Evolutionary conservation across 2,329 filamentous ascomycete genomes (phyloP), one percentile per base, ranked within the genome.

Genomic region (Rhexocercosporidium sp.): DNA sequence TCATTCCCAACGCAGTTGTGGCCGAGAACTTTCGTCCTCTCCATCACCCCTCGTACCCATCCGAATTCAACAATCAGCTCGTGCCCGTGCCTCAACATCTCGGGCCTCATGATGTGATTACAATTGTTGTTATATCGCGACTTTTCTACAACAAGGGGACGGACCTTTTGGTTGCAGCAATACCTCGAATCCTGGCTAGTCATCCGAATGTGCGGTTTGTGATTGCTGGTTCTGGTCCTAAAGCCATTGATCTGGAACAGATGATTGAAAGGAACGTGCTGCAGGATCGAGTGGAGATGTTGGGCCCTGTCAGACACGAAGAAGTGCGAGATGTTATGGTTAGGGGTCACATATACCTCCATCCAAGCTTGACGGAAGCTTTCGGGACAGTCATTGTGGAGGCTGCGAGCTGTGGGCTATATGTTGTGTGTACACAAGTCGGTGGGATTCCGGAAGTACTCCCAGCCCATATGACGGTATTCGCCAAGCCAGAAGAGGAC

Each of bases 131-230:
- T 22, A 97, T 99, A 69, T 97, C 94, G 9, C 93, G 96, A 22
- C 88, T 99, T 1, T 99, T 98, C 80, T 98, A 98, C 81, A 99
- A 99, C 81, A 99, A 99, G 79, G 96, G 96, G 67, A 98, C 93
- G 1, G 96, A 99, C 78, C 87, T 99, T 0, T 86, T 99, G n/a
- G 97, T 97, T 27, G 96, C 95, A 12, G 93, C 94, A 3, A 97
- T 99, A 63, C 96, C 96, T 0, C 90, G 94, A 57, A 97, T 99
- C 62, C 86, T 98, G 31, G 91, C 93, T 59, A 88, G 90, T 16
- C 92, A 99, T 77, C 92, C 93, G 0, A 96, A 98, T 77, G 96
- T 97, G 0, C 92, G 94, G 66, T 99, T 99, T 80, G 93, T 99
- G 75, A 97, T 99, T 72, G 96, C 93, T 31, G 96, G 96, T 3